Conservation (phyloP, 2,329 filamentous ascomycete genomes). For the Fusarium torreyae region DNA sequence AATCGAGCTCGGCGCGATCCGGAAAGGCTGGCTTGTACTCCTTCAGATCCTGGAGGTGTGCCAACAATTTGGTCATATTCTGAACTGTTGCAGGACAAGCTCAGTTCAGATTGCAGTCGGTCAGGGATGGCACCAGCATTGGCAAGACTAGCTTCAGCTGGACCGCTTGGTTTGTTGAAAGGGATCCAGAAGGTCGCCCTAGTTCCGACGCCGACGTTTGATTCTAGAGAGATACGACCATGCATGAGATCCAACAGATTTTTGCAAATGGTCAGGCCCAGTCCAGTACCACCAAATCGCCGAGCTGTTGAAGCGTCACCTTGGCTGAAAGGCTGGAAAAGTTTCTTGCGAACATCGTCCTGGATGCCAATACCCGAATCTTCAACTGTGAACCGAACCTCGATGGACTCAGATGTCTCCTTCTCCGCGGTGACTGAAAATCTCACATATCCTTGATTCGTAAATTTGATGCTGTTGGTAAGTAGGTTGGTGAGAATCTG, state of each 20-base stretch:
- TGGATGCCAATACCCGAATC: conserved; percentile 88
- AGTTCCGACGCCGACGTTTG: conserved; percentile 76
- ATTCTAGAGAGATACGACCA: conserved; percentile 80
- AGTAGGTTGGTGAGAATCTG: conserved; percentile 87
- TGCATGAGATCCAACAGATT: conserved; percentile 86
- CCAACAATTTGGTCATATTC: conserved; percentile 68
- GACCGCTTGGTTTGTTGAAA: conserved; percentile 77
- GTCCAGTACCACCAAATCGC: conserved; percentile 83
- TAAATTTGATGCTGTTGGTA: conserved; percentile 84
- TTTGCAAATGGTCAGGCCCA: conserved; percentile 86
- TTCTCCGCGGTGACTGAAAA: conserved; percentile 75
- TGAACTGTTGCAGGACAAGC: conserved; percentile 77
- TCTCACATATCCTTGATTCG: conserved; percentile 76
- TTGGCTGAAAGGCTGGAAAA: conserved; percentile 87
- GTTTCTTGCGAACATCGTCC: conserved; percentile 78
- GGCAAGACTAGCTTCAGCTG: conserved; percentile 65
- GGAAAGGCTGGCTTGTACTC: conserved; percentile 38
- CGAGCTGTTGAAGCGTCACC: conserved; percentile 85
- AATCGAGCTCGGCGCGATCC: conserved; percentile 54
- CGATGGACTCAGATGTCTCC: conserved; percentile 75
- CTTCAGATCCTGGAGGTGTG: conserved; percentile 56
- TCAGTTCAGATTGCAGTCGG: conserved; percentile 74
- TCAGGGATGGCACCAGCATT: conserved; percentile 77
- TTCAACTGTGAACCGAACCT: conserved; percentile 79
- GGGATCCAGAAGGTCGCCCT: conserved; percentile 84